Evolutionary conservation across 106 monocot species (phyloP).

Genomic region (Dendrobium officinale): DNA sequence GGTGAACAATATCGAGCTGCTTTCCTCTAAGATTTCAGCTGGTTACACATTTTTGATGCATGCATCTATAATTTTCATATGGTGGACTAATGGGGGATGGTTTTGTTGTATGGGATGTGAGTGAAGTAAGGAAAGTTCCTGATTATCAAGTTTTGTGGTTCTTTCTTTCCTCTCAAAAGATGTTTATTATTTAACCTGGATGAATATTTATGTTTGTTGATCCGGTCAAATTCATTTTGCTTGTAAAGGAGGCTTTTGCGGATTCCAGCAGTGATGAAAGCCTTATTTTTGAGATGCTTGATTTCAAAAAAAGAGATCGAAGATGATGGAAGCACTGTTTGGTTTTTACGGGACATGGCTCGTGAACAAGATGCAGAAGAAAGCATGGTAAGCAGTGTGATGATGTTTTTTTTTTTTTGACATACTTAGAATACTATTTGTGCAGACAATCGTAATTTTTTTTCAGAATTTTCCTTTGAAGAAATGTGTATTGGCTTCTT

Average conservation of each 20-base stretch:
- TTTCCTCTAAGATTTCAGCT: slow-evolving; percentile 83
- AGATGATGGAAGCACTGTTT: slow-evolving; percentile 59
- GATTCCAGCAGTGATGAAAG: slow-evolving; percentile 83
- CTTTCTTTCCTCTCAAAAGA: neutral
- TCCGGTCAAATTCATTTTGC: neutral
- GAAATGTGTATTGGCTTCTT: neutral
- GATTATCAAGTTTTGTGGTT: slow-evolving; percentile 59
- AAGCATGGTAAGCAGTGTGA: slow-evolving; percentile 35
- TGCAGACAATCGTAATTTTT: neutral
- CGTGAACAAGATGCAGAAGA: slow-evolving; percentile 64
- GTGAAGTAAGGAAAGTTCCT: slow-evolving; percentile 69
- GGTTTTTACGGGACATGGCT: slow-evolving; percentile 83
- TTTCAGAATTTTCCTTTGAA: neutral
- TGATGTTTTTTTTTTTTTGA: neutral
- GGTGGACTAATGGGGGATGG: neutral
- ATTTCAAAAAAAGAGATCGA: slow-evolving; percentile 61
- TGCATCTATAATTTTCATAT: neutral
- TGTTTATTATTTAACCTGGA: neutral
- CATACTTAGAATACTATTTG: no score
- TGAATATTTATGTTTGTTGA: neutral
- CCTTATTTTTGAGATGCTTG: slow-evolving; percentile 78
- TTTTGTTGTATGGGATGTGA: slow-evolving; percentile 57
- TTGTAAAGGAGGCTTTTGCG: slow-evolving; percentile 62
- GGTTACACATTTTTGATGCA: neutral
- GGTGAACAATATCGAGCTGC: slow-evolving; percentile 65